Evolutionary conservation across 345 rosid species (phyloP).

Genomic region (Chamaenerion angustifolium): DNA sequence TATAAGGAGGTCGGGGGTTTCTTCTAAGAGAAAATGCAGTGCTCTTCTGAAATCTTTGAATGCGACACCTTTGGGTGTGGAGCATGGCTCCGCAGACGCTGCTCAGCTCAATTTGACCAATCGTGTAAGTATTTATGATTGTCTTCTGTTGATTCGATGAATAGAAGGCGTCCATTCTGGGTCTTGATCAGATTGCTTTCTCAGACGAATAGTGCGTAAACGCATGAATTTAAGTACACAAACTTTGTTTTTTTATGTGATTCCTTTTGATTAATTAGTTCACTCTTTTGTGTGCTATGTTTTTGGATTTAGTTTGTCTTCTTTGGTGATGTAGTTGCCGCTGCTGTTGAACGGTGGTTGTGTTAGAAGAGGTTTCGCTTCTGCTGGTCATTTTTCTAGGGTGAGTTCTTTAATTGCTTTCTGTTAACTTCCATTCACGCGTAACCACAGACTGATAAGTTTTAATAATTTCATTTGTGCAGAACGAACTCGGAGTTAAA

Average conservation of each 20-base stretch:
- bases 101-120: not conserved
- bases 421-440: slow-evolving; percentile 3
- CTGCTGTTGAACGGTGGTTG: not conserved
- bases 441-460: slow-evolving; percentile 16
- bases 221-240: no score
- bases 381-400: not conserved
- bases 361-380: slow-evolving; percentile 1
- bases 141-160: no score
- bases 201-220: no score
- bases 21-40: not conserved
- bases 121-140: not conserved
- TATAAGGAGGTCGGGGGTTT: slow-evolving; percentile 6
- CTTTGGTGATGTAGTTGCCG: slow-evolving; percentile 2
- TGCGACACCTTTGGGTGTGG: not conserved
- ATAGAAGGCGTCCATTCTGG: no score
- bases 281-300: not conserved
- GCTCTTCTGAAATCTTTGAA: slow-evolving; percentile 3
- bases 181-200: no score
- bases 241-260: no score
- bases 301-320: not conserved
- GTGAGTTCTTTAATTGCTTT: not conserved
- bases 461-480: slow-evolving; percentile 15
- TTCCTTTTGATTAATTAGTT: not conserved
- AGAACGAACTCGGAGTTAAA: slow-evolving; percentile 31
- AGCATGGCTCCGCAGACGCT: not conserved